phyloP scores from a whole-genome alignment of 495 filamentous ascomycete genomes.

The Annulohypoxylon maeteangense region DNA sequence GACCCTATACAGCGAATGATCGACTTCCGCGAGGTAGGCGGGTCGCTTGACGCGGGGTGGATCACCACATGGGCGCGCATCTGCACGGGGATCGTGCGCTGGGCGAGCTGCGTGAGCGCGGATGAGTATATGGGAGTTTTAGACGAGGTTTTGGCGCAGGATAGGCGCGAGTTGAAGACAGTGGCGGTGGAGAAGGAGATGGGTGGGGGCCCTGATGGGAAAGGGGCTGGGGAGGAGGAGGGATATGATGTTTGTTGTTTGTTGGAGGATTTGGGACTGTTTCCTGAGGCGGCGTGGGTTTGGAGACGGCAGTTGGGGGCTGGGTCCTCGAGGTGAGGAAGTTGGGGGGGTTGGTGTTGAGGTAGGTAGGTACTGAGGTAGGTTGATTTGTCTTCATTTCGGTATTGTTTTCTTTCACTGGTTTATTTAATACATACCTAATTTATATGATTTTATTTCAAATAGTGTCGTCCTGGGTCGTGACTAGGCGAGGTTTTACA shows the following conservation, averaged over 20 bases:
- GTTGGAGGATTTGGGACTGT: slow-evolving; percentile 41
- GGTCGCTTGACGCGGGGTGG: slow-evolving; percentile 47
- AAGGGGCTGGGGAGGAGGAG: background rate
- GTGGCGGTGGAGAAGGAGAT: background rate
- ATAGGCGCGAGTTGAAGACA: slow-evolving; percentile 1
- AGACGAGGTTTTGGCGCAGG: slow-evolving; percentile 16
- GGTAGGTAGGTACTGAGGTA: background rate
- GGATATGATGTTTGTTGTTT: slow-evolving; percentile 43
- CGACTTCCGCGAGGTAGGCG: slow-evolving; percentile 58
- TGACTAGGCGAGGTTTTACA: no score
- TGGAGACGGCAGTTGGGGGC: slow-evolving; percentile 9
- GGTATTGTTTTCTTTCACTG: background rate
- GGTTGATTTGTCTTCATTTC: background rate
- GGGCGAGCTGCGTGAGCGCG: slow-evolving; percentile 24
- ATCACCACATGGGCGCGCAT: slow-evolving; percentile 48
- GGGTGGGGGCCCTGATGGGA: no score
- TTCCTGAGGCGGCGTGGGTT: slow-evolving; percentile 32
- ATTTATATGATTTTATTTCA: no score
- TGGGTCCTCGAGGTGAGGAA: slow-evolving; percentile 15
- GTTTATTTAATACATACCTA: background rate
- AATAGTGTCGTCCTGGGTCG: no score
- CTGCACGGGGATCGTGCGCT: slow-evolving; percentile 45
- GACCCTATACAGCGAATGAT: slow-evolving; percentile 39
- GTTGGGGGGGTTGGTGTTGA: background rate
- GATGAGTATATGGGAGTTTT: slow-evolving; percentile 20